Conservation (phyloP, 768 basidiomycete species). For the Rhodotorula graminis region DNA sequence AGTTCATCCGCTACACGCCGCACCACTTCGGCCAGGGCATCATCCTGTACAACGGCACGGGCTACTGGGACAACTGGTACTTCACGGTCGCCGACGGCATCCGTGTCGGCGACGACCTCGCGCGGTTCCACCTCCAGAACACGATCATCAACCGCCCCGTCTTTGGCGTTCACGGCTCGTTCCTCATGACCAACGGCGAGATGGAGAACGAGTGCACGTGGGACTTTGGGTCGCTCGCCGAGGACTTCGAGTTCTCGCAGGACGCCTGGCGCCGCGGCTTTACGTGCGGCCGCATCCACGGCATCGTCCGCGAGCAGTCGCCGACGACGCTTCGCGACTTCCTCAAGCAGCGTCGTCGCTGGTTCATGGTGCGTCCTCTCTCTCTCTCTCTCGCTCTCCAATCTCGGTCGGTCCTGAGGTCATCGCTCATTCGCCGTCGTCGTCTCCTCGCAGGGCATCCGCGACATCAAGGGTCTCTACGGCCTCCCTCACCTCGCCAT, state of each 20-base stretch:
- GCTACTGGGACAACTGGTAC: conserved; percentile 46
- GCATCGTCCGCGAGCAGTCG: conserved; percentile 45
- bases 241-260: conserved; percentile 47
- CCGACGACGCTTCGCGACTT: conserved; percentile 45
- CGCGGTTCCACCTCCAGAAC: conserved; percentile 46
- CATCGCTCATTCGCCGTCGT: not conserved
- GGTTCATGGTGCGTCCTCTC: conserved; percentile 44
- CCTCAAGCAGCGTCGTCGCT: conserved; percentile 47
- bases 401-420: too few species aligned
- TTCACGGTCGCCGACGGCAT: conserved; percentile 46
- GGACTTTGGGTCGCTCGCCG: conserved; percentile 46
- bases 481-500: conserved; percentile 45
- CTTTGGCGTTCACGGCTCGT: conserved; percentile 46
- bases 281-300: conserved; percentile 45
- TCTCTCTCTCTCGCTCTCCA: not conserved
- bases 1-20: conserved; percentile 45
- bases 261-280: conserved; percentile 46
- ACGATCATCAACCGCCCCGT: conserved; percentile 43
- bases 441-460: conserved; percentile 26
- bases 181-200: conserved; percentile 46
- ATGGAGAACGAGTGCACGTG: conserved; percentile 46
- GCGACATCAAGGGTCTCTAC: conserved; percentile 45
- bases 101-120: conserved; percentile 46
- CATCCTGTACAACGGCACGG: conserved; percentile 45
- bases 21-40: conserved; percentile 46